These are phyloP conservation scores for Camellia oleifera DNA, from an alignment of 179 eudicot species.

Conservation along the genomic window DNA sequence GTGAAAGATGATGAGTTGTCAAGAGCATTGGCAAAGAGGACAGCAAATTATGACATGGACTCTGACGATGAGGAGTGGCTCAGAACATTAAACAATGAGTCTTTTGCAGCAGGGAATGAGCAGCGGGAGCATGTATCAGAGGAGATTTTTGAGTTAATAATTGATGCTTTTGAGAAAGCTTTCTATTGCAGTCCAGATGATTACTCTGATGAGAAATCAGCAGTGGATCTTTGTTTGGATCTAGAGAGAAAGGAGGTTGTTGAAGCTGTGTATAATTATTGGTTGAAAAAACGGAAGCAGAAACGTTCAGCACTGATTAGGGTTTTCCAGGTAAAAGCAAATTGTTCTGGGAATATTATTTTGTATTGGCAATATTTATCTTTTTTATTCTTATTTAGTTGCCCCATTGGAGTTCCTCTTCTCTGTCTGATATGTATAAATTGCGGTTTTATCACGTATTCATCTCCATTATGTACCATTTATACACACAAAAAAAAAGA, in stretches of 20 bases:
- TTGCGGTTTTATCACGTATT: neutral
- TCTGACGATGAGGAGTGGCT: constrained; percentile 86
- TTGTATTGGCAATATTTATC: constrained; percentile 2
- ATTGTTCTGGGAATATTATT: neutral
- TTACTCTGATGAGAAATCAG: constrained; percentile 39
- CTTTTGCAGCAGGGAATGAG: constrained; percentile 22
- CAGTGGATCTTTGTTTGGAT: constrained; percentile 38
- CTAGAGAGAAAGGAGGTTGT: constrained; percentile 42
- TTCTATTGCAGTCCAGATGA: constrained; percentile 49
- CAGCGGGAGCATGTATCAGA: constrained; percentile 34
- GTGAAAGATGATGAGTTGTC: constrained; percentile 67
- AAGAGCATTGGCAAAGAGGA: constrained; percentile 62
- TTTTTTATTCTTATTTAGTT: neutral
- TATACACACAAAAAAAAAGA: no score
- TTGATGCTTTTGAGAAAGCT: constrained; percentile 85
- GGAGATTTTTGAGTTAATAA: constrained; percentile 65
- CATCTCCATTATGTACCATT: neutral
- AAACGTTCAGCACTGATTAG: constrained; percentile 49
- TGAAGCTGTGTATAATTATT: constrained; percentile 53
- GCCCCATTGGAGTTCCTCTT: neutral
- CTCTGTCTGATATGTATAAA: neutral
- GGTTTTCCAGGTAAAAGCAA: constrained; percentile 70
- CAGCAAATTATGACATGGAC: constrained; percentile 79
- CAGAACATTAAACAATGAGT: constrained; percentile 38
- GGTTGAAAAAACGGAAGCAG: constrained; percentile 63